These are phyloP conservation scores for Asterella californica DNA, from an alignment of 225 moss, liverwort and hornwort species.

Conservation along the genomic window DNA sequence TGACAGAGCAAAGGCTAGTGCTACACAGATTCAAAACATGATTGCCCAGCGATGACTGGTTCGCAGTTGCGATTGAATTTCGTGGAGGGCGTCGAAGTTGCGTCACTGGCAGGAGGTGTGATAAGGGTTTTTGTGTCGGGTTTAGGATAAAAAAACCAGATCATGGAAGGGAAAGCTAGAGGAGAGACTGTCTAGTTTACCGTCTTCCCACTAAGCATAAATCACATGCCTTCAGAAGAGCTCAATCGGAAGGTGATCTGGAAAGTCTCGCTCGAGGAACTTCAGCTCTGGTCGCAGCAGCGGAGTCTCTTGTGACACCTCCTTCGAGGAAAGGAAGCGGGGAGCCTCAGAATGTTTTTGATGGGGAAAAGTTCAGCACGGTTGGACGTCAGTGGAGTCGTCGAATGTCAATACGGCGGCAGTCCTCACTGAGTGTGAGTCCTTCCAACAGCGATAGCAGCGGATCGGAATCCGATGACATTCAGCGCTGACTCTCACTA, in stretches of 20 bases:
- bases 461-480: slow-evolving; percentile 9
- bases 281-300: background rate
- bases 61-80: too few species aligned
- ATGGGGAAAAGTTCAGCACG: background rate
- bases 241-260: slow-evolving; percentile 28
- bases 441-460: slow-evolving; percentile 17
- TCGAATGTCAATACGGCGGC: slow-evolving; percentile 19
- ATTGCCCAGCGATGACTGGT: too few species aligned
- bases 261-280: background rate
- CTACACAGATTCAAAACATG: too few species aligned
- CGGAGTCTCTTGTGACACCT: background rate
- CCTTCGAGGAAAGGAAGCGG: background rate
- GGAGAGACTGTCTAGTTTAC: too few species aligned
- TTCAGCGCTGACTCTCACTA: too few species aligned
- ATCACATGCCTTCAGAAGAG: slow-evolving; percentile 28
- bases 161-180: too few species aligned
- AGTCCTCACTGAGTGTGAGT: slow-evolving; percentile 19
- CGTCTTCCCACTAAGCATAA: too few species aligned
- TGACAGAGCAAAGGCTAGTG: too few species aligned
- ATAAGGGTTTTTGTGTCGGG: too few species aligned
- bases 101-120: too few species aligned
- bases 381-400: slow-evolving; percentile 18
- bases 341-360: background rate
- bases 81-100: too few species aligned
- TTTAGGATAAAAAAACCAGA: too few species aligned